Conservation (phyloP, 192 early-diverging fungal species). For the Piromyces sp. region DNA sequence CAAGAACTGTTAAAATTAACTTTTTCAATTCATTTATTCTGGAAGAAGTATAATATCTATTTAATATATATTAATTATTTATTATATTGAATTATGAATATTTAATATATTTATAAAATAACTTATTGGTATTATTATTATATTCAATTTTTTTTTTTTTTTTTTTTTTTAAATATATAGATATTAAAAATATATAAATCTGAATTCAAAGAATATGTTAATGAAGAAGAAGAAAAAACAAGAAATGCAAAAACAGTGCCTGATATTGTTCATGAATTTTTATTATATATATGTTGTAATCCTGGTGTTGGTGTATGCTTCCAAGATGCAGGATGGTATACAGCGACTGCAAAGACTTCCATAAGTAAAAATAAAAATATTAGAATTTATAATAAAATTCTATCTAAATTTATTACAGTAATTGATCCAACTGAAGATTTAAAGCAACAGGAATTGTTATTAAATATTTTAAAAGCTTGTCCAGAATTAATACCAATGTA, state of each 20-base stretch:
- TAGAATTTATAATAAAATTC: conserved; percentile 31
- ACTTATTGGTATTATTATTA: too few species aligned
- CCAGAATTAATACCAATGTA: conserved; percentile 59
- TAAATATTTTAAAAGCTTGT: conserved; percentile 43
- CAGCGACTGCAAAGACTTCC: conserved; percentile 12
- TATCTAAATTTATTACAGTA: conserved; percentile 28
- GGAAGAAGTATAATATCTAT: conserved; percentile 19
- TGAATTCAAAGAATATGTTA: conserved; percentile 11
- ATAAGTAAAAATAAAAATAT: conserved; percentile 10
- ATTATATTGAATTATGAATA: too few species aligned
- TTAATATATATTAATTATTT: too few species aligned
- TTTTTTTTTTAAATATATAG: conserved; percentile 12
- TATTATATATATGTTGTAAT: conserved; percentile 49
- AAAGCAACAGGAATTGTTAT: conserved; percentile 43
- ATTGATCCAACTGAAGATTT: conserved; percentile 46
- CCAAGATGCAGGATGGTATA: conserved; percentile 60
- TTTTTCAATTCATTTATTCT: conserved; percentile 60
- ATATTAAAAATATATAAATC: conserved; percentile 20
- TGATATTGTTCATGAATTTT: conserved; percentile 46
- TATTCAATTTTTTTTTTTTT: not conserved
- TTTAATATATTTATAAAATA: too few species aligned
- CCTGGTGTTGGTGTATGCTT: conserved; percentile 61
- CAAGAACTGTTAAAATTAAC: conserved; percentile 30
- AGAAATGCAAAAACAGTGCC: conserved; percentile 19
- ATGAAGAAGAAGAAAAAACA: conserved; percentile 4